These are phyloP conservation scores for Crithidia sp. DNA, from an alignment of 208 protist species.

Conservation along the genomic window DNA sequence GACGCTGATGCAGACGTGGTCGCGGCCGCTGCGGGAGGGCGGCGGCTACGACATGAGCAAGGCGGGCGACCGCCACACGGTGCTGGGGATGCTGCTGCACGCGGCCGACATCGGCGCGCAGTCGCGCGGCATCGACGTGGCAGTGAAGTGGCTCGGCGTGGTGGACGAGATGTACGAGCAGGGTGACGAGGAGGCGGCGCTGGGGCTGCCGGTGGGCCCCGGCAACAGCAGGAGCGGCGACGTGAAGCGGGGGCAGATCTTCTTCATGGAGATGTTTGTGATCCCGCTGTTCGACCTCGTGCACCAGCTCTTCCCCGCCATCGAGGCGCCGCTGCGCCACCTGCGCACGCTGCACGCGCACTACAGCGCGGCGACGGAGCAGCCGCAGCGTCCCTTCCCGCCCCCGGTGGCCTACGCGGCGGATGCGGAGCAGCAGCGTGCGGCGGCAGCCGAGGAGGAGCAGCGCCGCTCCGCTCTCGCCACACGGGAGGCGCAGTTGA, in stretches of 20 bases:
- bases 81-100: slow-evolving; percentile 70
- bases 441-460: neutral
- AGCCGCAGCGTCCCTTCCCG: slow-evolving; percentile 28
- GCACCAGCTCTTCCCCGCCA: slow-evolving; percentile 59
- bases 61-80: slow-evolving; percentile 51
- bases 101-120: slow-evolving; percentile 81
- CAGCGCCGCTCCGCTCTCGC: neutral
- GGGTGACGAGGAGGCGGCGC: slow-evolving; percentile 64
- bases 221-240: slow-evolving; percentile 41
- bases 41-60: slow-evolving; percentile 41
- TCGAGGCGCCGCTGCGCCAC: slow-evolving; percentile 53
- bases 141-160: slow-evolving; percentile 74
- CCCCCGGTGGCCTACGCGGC: slow-evolving; percentile 23
- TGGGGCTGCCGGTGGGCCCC: slow-evolving; percentile 51
- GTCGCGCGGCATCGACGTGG: slow-evolving; percentile 58
- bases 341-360: slow-evolving; percentile 50
- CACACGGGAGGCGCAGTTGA: slow-evolving; percentile 14
- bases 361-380: slow-evolving; percentile 39
- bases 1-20: slow-evolving; percentile 36
- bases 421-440: neutral
- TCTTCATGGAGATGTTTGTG: slow-evolving; percentile 79
- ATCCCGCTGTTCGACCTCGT: slow-evolving; percentile 75
- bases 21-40: slow-evolving; percentile 19
- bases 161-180: slow-evolving; percentile 82
- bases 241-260: slow-evolving; percentile 56